Evolutionary conservation across 371 early-diverging fungal species (phyloP).

Genomic region (Apophysomyces ossiformis): DNA sequence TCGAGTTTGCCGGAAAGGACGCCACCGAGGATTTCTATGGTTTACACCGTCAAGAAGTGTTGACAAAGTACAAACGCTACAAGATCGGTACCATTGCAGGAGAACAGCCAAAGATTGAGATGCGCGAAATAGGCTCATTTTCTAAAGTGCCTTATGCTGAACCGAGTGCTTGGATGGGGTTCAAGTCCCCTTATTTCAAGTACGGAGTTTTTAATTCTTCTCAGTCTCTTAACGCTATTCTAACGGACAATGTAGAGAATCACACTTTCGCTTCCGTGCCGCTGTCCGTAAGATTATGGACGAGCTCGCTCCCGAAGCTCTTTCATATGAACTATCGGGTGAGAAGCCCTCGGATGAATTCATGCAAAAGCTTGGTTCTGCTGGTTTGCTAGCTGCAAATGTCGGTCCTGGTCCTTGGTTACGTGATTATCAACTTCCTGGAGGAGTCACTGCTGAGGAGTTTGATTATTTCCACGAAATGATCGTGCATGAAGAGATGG

Average conservation of each 20-base stretch:
- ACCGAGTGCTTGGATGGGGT: slow-evolving; percentile 58
- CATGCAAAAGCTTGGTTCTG: slow-evolving; percentile 46
- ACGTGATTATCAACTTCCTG: slow-evolving; percentile 41
- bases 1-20: slow-evolving; percentile 48
- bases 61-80: slow-evolving; percentile 38
- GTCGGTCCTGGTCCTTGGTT: slow-evolving; percentile 49
- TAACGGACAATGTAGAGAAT: slow-evolving; percentile 33
- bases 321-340: slow-evolving; percentile 42
- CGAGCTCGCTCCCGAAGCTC: slow-evolving; percentile 46
- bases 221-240: background rate
- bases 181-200: slow-evolving; percentile 66
- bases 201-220: slow-evolving; percentile 23
- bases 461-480: slow-evolving; percentile 72
- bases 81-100: slow-evolving; percentile 55
- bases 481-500: slow-evolving; percentile 77
- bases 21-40: slow-evolving; percentile 62
- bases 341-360: slow-evolving; percentile 50
- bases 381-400: slow-evolving; percentile 35
- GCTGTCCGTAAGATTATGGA: slow-evolving; percentile 47
- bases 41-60: slow-evolving; percentile 71
- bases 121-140: slow-evolving; percentile 39
- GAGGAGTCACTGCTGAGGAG: slow-evolving; percentile 55
- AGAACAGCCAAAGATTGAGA: slow-evolving; percentile 32
- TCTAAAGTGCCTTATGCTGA: slow-evolving; percentile 69
- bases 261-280: slow-evolving; percentile 55